Percentiles rank a stretch among this genome's conserved stretches.
phyloP scores from a whole-genome alignment of 441 rosid species.

The Mallotus repandus region DNA sequence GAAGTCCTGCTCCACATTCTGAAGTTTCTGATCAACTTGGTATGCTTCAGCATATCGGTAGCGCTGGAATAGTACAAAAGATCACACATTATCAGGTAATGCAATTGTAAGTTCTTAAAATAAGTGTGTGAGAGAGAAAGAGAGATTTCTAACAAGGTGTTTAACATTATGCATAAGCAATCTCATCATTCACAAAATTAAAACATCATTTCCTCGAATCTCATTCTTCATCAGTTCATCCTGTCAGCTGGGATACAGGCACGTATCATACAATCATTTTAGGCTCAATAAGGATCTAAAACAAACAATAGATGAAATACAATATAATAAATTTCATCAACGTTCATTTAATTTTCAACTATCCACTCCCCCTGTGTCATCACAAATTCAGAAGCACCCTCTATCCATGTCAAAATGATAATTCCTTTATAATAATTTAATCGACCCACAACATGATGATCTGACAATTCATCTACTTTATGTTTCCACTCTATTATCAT shows the following conservation, averaged over 20 bases:
- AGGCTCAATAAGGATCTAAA: neutral
- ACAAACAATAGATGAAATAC: neutral
- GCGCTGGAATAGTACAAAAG: constrained; percentile 54
- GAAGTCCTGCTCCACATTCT: constrained; percentile 59
- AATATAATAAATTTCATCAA: neutral
- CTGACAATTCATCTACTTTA: neutral
- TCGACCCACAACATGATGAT: neutral
- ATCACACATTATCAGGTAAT: constrained; percentile 24
- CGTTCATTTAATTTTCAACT: neutral
- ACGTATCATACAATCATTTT: neutral
- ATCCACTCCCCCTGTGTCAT: neutral
- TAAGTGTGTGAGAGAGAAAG: neutral
- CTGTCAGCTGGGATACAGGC: neutral
- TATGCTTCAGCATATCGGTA: constrained; percentile 82
- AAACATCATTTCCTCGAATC: neutral
- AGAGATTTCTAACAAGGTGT: neutral
- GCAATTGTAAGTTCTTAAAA: neutral
- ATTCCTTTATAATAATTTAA: neutral
- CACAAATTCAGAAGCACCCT: neutral
- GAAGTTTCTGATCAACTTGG: constrained; percentile 66
- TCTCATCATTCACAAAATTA: constrained; percentile 5
- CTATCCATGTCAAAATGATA: neutral
- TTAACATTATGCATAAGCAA: neutral
- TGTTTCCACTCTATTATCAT: neutral
- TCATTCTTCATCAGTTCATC: neutral